Evolutionary conservation across 2,329 filamentous ascomycete species (phyloP), one percentile per base, ranked within the genome.

Genomic region (Nigrospora oryzae): DNA sequence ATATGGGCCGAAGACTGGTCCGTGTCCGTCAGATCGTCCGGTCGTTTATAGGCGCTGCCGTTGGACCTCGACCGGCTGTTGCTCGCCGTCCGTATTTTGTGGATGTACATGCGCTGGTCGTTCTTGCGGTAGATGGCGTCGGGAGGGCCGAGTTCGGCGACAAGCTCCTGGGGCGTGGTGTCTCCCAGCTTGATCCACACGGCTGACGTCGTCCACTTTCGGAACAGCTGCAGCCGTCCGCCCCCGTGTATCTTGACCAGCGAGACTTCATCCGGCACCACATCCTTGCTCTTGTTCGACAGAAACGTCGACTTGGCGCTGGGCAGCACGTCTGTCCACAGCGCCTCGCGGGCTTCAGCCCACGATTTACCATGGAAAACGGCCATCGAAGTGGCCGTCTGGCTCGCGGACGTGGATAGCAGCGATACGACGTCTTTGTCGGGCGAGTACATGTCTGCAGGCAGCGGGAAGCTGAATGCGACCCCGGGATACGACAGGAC

Each of bases 51-150:
- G 34, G 74, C 69, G 35, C 60, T 63, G 28, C 63, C 62, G 47
- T 65, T 71, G 1, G 73, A 69, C 35, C 74, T 67, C 19, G 64
- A 64, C 37, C 71, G 67, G 33, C 69, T 70, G 48, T 74, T 71
- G 53, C 76, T 79, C 5, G 69, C 64, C 5, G 73, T 68, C 17
- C 78, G 70, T 53, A 76, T 71, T 61, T 83, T 81, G 61, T 95
- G 90, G 43, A 95, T 93, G 12, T 88, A 86, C 67, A 96, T 85
- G 40, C 88, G 80, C 60, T 89, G 84, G 60, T 95, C 89, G 56
- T 86, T 88, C 66, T 95, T 95, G 50, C 86, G 81, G 64, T 96
- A 96, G 38, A 95, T 94, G 16, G 90, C 88, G 61, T 96, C 91
- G 2, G 93, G 93, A 5, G 93, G 89, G 0, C 93, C 93, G 8